Evolutionary conservation across 1,139 yeast genomes (phyloP).

Genomic region (Debaryomyces subglobosus): DNA sequence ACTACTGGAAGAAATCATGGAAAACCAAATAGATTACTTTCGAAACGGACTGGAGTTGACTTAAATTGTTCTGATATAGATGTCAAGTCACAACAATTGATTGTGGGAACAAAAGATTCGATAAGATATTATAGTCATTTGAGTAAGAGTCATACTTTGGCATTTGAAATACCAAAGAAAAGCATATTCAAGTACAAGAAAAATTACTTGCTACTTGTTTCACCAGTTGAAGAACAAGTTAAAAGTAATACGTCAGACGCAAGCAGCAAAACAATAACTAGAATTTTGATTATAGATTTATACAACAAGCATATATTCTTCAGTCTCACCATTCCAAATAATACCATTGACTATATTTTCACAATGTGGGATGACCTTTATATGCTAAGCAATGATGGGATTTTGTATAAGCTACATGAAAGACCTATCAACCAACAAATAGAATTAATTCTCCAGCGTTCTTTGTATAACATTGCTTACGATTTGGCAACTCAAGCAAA

Average conservation of each 20-base stretch:
- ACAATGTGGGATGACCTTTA: slow-evolving; percentile 58
- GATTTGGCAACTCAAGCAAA: slow-evolving; percentile 59
- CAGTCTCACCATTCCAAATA: slow-evolving; percentile 66
- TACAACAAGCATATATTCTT: slow-evolving; percentile 71
- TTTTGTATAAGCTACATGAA: slow-evolving; percentile 69
- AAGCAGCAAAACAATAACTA: slow-evolving; percentile 31
- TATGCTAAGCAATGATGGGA: slow-evolving; percentile 74
- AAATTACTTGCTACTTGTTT: slow-evolving; percentile 58
- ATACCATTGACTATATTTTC: slow-evolving; percentile 57
- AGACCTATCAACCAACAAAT: slow-evolving; percentile 68
- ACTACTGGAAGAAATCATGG: slow-evolving; percentile 82
- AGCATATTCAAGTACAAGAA: slow-evolving; percentile 46
- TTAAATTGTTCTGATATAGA: slow-evolving; percentile 63
- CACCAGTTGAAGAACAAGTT: slow-evolving; percentile 41
- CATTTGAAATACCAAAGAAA: slow-evolving; percentile 62
- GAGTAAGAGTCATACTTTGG: slow-evolving; percentile 60
- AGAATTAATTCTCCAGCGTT: slow-evolving; percentile 69
- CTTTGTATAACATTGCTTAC: slow-evolving; percentile 73
- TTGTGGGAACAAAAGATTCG: slow-evolving; percentile 57
- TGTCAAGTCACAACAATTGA: slow-evolving; percentile 37
- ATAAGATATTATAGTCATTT: slow-evolving; percentile 57
- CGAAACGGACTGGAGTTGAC: slow-evolving; percentile 67
- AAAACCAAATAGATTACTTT: slow-evolving; percentile 63
- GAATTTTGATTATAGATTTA: slow-evolving; percentile 68
- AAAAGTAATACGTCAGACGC: slow-evolving; percentile 4